Evolutionary conservation across 352 stramenopile species (phyloP), one percentile per base, ranked within the genome.

Genomic region (Lagenidium sp.): DNA sequence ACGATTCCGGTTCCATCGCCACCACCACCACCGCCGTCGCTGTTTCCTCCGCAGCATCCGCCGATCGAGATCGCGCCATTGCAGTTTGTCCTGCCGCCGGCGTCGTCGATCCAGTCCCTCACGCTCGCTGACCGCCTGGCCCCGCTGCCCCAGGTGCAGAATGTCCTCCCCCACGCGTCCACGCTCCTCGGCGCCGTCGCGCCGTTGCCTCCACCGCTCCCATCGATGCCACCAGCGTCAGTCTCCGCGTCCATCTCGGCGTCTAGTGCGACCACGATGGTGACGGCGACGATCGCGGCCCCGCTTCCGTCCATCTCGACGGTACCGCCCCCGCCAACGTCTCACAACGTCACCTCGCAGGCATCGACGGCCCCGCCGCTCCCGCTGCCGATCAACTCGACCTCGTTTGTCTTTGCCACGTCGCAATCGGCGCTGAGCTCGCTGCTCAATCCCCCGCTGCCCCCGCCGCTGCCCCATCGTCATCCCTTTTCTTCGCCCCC

Each of bases 21-120:
- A 42, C 15, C 15, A 11, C 6, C 22, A 34, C 39, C 28, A 48
- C 24, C 44, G 13, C 36, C 15, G 36, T 28, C 10, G 6, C n/a
- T 29, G 29, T 22, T 11, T 6, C n/a, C n/a, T n/a, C n/a, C n/a
- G n/a, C 10, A 47, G 25, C 50, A 53, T 28, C 23, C 25, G 6
- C 32, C 44, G 15, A 59, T 59, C 36, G 51, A 50, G 39, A 59
- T 59, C 16, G 51, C 51, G 6, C 51, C 51, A 4, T 40, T 59
- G 0, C 38, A 54, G 31, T 68, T 53, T 4, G 54, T 77, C 44
- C 63, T 80, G 3, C 50, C 63, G 3, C 67, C 76, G 8, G 49
- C 62, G 13, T 60, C 75, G 16, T 60, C 68, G 4, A 60, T 60
- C 37, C 52, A 60, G 41, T 59, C 51, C 20, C 51, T 47, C 5